These are phyloP conservation scores for Diaporthe sp. DNA, from an alignment of 2,329 filamentous ascomycete genomes.

Conservation along the genomic window DNA sequence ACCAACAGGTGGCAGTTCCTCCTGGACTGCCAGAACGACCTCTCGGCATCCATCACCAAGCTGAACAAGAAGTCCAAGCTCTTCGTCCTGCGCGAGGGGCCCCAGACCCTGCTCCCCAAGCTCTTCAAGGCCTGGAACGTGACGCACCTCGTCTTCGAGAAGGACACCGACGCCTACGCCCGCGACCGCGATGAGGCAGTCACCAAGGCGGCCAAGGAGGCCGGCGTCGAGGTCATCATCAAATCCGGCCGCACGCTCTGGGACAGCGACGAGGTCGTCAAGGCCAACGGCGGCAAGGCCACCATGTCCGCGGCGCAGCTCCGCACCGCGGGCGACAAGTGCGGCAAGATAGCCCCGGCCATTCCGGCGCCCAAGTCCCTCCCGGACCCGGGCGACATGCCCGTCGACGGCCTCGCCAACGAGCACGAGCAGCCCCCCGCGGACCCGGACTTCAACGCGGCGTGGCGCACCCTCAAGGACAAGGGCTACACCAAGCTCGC, in stretches of 20 bases:
- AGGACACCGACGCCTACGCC: conserved; percentile 81
- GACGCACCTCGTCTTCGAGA: conserved; percentile 83
- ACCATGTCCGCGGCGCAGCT: conserved; percentile 82
- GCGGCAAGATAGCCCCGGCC: conserved; percentile 72
- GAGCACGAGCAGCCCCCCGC: conserved; percentile 53
- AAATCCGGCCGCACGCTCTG: conserved; percentile 77
- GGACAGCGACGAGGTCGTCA: conserved; percentile 78
- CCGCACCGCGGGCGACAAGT: conserved; percentile 70
- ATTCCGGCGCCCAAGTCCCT: conserved; percentile 69
- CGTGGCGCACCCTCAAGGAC: conserved; percentile 65
- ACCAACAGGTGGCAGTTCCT: conserved; percentile 82
- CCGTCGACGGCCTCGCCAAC: conserved; percentile 69
- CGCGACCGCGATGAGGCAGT: conserved; percentile 73
- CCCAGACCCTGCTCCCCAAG: conserved; percentile 78
- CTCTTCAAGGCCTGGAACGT: conserved; percentile 80
- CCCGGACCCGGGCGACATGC: conserved; percentile 75
- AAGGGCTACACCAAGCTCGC: conserved; percentile 71
- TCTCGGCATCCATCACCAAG: conserved; percentile 75
- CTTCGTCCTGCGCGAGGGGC: conserved; percentile 78
- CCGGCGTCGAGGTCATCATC: conserved; percentile 77
- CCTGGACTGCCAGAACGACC: conserved; percentile 79
- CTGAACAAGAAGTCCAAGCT: conserved; percentile 80
- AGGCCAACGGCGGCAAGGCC: conserved; percentile 74
- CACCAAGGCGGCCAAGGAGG: conserved; percentile 68
- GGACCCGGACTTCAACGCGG: conserved; percentile 71